phyloP scores from a whole-genome alignment of 768 basidiomycete genomes.

The Boletus patriciae region DNA sequence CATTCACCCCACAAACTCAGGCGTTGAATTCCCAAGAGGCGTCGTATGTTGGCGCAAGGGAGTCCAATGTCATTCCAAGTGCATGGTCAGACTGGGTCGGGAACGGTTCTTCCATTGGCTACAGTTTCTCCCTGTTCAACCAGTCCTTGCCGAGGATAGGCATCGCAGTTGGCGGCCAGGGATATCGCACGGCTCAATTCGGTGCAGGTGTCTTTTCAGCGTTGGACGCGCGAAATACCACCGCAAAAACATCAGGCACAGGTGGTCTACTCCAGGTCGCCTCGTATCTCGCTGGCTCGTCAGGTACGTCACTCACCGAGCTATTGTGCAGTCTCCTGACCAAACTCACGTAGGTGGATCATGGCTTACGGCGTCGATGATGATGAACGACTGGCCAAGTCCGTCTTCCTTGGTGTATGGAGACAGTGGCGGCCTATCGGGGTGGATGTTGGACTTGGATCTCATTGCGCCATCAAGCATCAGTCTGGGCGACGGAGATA shows the following conservation, averaged over 20 bases:
- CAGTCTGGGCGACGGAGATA: slow-evolving; percentile 44
- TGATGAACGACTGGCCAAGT: slow-evolving; percentile 62
- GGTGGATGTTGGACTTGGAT: slow-evolving; percentile 59
- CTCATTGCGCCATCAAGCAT: slow-evolving; percentile 55
- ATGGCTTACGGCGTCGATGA: slow-evolving; percentile 64
- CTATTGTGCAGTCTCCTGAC: neutral
- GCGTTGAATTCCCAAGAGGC: slow-evolving; percentile 49
- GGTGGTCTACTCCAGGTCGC: slow-evolving; percentile 72
- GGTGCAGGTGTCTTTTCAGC: slow-evolving; percentile 59
- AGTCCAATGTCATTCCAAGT: slow-evolving; percentile 39
- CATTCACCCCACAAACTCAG: slow-evolving; percentile 52
- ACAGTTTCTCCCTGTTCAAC: slow-evolving; percentile 45
- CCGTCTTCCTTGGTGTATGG: slow-evolving; percentile 61
- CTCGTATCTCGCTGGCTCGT: slow-evolving; percentile 66
- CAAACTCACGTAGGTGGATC: slow-evolving; percentile 50
- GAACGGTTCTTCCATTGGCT: slow-evolving; percentile 52
- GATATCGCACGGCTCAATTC: slow-evolving; percentile 65
- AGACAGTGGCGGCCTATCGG: slow-evolving; percentile 42
- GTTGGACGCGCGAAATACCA: slow-evolving; percentile 60
- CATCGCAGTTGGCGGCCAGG: slow-evolving; percentile 70
- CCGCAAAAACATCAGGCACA: slow-evolving; percentile 56
- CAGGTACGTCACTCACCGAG: slow-evolving; percentile 41
- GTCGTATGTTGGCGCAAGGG: slow-evolving; percentile 47
- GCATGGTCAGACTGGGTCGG: slow-evolving; percentile 65
- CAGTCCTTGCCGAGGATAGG: slow-evolving; percentile 52